phyloP scores from a whole-genome alignment of 805 yeast species.

The Metschnikowia arizonensis region DNA sequence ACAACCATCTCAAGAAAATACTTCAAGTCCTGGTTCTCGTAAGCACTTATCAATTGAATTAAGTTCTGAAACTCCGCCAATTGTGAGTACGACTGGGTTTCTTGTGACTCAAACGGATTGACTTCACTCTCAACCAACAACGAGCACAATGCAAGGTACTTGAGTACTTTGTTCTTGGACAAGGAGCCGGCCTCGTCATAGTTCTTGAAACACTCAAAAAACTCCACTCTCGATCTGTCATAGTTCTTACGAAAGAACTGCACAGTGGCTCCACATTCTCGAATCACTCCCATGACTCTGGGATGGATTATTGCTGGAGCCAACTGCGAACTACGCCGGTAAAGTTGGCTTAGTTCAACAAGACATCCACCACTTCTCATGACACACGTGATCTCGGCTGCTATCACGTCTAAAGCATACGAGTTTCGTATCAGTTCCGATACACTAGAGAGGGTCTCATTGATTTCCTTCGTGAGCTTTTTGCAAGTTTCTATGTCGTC shows the following conservation, averaged over 20 bases:
- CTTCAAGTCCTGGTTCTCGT: conserved; percentile 27
- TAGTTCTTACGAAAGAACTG: conserved; percentile 57
- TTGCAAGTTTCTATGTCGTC: conserved; percentile 32
- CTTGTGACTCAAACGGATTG: conserved; percentile 71
- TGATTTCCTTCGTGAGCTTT: conserved; percentile 32
- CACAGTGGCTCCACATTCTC: conserved; percentile 72
- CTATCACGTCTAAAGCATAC: conserved; percentile 57
- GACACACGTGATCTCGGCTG: conserved; percentile 57
- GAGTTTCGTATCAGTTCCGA: conserved; percentile 46
- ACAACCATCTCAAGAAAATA: conserved; percentile 17
- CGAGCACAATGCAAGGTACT: conserved; percentile 58
- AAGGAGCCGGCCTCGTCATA: conserved; percentile 44
- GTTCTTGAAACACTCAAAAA: conserved; percentile 44
- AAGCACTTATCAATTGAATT: conserved; percentile 26
- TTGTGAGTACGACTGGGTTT: conserved; percentile 51
- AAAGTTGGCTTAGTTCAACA: conserved; percentile 43
- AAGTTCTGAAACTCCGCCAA: conserved; percentile 22
- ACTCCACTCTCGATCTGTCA: conserved; percentile 60
- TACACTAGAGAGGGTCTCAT: conserved; percentile 32
- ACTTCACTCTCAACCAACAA: conserved; percentile 61
- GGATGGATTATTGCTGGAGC: conserved; percentile 74
- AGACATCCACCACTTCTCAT: conserved; percentile 31
- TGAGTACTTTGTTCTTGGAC: conserved; percentile 52
- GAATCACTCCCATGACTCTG: conserved; percentile 63
- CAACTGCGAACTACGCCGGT: conserved; percentile 40